A percentile compares a stretch with the other conserved stretches of the same genome.
Evolutionary conservation across 1,284 basidiomycete genomes (phyloP).

Genomic region (Papiliotrema fonsecae): DNA sequence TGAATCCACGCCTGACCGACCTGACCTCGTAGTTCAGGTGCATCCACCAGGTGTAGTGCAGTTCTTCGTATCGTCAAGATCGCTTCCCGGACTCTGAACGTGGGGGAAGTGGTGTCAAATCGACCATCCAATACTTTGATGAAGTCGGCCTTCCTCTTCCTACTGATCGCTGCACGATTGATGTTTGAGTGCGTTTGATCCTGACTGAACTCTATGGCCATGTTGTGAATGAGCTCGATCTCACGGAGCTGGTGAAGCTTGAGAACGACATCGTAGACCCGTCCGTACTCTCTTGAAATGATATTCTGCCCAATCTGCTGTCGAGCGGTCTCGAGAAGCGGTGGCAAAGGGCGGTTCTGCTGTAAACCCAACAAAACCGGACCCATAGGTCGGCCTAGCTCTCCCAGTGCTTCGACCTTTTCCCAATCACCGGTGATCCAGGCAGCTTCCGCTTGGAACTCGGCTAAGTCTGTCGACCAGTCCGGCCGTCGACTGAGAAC

Average conservation of each 20-base stretch:
- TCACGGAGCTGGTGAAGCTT: constrained; percentile 87
- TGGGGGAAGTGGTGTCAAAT: constrained; percentile 63
- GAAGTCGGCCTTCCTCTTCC: constrained; percentile 12
- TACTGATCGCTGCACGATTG: constrained; percentile 12
- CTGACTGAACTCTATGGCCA: constrained; percentile 23
- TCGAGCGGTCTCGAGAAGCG: constrained; percentile 65
- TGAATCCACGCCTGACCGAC: constrained; percentile 84
- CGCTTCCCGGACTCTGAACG: constrained; percentile 87
- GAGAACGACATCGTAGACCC: constrained; percentile 80
- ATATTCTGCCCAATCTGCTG: constrained; percentile 73
- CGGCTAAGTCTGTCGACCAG: constrained; percentile 73
- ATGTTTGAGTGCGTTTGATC: too few relatives aligned
- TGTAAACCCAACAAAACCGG: constrained; percentile 77
- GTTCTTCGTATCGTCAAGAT: constrained; percentile 85
- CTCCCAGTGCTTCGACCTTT: constrained; percentile 62
- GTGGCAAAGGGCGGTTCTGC: constrained; percentile 51
- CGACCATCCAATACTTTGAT: constrained; percentile 30
- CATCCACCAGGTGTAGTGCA: constrained; percentile 58
- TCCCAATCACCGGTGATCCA: constrained; percentile 95
- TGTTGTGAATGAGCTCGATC: constrained; percentile 68
- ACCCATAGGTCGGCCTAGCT: constrained; percentile 66
- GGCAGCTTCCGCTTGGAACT: constrained; percentile 87
- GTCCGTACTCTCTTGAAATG: constrained; percentile 72
- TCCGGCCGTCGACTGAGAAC: constrained; percentile 78
- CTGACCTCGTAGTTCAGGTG: constrained; percentile 51